These are phyloP conservation scores for Albugo laibachii DNA, from an alignment of 352 stramenopile genomes.

Conservation along the genomic window DNA sequence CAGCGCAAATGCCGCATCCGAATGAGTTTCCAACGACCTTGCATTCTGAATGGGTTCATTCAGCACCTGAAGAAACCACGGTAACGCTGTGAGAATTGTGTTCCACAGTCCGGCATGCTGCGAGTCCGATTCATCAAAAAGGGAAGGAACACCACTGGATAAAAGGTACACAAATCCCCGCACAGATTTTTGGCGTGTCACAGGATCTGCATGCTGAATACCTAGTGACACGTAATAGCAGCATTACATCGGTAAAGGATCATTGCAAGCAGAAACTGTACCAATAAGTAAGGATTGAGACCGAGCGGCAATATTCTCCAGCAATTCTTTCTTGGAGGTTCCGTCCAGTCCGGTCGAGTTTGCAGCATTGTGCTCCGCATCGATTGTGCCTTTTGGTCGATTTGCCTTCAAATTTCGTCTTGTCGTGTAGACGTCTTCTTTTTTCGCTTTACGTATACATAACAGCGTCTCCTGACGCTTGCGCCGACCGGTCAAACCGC, in stretches of 20 bases:
- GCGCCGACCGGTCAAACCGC: conserved; percentile 54
- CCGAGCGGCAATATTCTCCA: conserved; percentile 60
- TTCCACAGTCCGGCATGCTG: conserved; percentile 63
- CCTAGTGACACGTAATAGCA: conserved; percentile 12
- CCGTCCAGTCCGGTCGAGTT: conserved; percentile 9
- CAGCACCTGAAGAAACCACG: conserved; percentile 60
- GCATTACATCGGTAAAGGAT: conserved; percentile 1
- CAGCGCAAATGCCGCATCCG: conserved; percentile 68
- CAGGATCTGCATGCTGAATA: conserved; percentile 53
- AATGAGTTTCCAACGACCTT: conserved; percentile 54
- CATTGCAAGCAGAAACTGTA: conserved; percentile 3
- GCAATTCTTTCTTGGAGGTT: conserved; percentile 36
- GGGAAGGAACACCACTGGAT: conserved; percentile 59
- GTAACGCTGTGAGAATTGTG: conserved; percentile 61
- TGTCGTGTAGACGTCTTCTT: conserved; percentile 75
- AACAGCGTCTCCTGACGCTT: conserved; percentile 76
- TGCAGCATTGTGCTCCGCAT: conserved; percentile 9
- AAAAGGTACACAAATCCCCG: conserved; percentile 74
- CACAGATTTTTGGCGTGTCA: conserved; percentile 67
- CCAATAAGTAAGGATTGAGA: conserved; percentile 60
- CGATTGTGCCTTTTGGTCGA: conserved; percentile 3
- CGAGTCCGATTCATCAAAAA: conserved; percentile 69
- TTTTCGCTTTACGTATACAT: conserved; percentile 76
- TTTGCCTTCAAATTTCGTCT: conserved; percentile 73
- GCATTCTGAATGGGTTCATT: conserved; percentile 41